Percentiles rank a stretch among this genome's conserved stretches.
phyloP scores from a whole-genome alignment of 2,329 filamentous ascomycete genomes.

The Periconia sp. region DNA sequence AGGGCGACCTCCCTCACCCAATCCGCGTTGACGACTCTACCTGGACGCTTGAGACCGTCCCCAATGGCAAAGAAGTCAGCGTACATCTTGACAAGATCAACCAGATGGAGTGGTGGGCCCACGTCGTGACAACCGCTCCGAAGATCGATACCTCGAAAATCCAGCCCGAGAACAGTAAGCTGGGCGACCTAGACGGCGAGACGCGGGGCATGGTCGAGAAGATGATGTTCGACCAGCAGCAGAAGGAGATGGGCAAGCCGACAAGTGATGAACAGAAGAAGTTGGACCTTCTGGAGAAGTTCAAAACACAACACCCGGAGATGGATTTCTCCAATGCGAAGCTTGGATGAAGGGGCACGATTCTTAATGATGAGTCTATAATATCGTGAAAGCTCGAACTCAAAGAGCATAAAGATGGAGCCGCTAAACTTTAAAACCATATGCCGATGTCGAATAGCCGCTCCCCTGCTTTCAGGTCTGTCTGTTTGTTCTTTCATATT shows the following conservation, averaged over 20 bases:
- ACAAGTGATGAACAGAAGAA: slow-evolving; percentile 97
- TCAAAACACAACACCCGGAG: slow-evolving; percentile 79
- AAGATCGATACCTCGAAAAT: slow-evolving; percentile 97
- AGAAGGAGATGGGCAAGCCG: slow-evolving; percentile 90
- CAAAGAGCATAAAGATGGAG: too few relatives aligned
- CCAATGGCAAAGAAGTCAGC: slow-evolving; percentile 73
- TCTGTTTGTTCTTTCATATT: too few relatives aligned
- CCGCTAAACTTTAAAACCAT: too few relatives aligned
- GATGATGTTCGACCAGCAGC: slow-evolving; percentile 99
- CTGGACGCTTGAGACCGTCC: slow-evolving; percentile 82
- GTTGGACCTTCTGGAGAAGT: slow-evolving; percentile 85
- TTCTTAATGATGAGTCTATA: too few relatives aligned
- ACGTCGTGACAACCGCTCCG: slow-evolving; percentile 85
- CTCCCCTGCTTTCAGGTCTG: too few relatives aligned
- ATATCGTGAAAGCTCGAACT: too few relatives aligned
- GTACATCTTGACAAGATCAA: slow-evolving; percentile 95
- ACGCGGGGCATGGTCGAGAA: slow-evolving; percentile 98
- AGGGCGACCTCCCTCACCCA: slow-evolving; percentile 85
- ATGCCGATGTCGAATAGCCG: too few relatives aligned
- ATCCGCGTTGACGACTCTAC: slow-evolving; percentile 87
- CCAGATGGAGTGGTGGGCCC: slow-evolving; percentile 98
- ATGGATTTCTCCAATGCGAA: slow-evolving; percentile 73
- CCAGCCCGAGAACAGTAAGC: slow-evolving; percentile 86
- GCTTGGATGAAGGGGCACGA: slow-evolving; percentile 53
- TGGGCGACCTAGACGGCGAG: slow-evolving; percentile 92